phyloP scores from a whole-genome alignment of 768 basidiomycete genomes.

The Strobilomyces dryophilus region DNA sequence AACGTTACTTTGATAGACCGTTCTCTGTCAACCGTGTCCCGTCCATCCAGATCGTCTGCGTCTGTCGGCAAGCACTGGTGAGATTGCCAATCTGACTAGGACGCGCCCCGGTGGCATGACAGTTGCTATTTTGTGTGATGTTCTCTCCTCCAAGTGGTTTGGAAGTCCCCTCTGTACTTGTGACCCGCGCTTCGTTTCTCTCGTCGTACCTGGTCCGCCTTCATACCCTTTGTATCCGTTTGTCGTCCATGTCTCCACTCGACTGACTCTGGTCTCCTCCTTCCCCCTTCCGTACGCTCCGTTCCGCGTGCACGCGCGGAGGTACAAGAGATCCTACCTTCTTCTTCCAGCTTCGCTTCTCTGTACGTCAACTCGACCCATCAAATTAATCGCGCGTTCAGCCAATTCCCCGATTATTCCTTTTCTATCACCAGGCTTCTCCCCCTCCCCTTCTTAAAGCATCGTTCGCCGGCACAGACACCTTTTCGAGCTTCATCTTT shows the following conservation, averaged over 20 bases:
- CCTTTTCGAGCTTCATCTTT: constrained; percentile 30
- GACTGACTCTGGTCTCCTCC: constrained; percentile 14
- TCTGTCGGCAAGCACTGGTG: constrained; percentile 2
- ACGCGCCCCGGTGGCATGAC: background rate
- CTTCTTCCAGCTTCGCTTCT: constrained; percentile 26
- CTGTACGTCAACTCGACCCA: constrained; percentile 33
- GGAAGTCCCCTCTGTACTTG: constrained; percentile 1
- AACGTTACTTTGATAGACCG: constrained; percentile 5
- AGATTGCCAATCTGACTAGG: constrained; percentile 12
- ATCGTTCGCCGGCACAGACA: constrained; percentile 22
- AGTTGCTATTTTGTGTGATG: constrained; percentile 12
- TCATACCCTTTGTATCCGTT: constrained; percentile 13
- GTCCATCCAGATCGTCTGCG: constrained; percentile 9
- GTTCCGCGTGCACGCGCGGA: constrained; percentile 22
- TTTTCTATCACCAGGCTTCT: constrained; percentile 33
- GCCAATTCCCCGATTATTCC: constrained; percentile 29
- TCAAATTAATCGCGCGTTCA: constrained; percentile 32
- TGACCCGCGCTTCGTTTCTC: constrained; percentile 6
- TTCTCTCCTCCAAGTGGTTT: constrained; percentile 3
- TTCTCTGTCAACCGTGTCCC: constrained; percentile 14
- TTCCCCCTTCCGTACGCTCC: constrained; percentile 18
- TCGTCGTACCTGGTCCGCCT: constrained; percentile 1
- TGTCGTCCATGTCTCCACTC: constrained; percentile 1
- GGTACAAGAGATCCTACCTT: constrained; percentile 21
- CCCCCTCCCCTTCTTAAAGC: constrained; percentile 30